These are phyloP conservation scores for Bipolaris sorokiniana DNA, from an alignment of 2,329 filamentous ascomycete species.

Conservation along the genomic window DNA sequence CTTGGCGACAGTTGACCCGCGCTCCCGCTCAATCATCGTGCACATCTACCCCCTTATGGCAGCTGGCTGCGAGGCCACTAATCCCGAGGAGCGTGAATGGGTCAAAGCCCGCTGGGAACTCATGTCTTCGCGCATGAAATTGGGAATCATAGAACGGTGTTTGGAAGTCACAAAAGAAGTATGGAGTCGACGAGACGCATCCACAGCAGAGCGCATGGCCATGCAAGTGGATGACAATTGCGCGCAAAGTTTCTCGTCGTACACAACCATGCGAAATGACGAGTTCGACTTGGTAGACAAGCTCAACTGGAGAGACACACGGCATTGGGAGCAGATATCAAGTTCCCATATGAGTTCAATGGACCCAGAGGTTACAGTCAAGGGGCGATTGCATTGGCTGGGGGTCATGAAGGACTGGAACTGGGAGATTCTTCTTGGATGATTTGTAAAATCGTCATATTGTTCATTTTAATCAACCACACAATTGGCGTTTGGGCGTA, in stretches of 20 bases:
- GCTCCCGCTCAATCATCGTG: slow-evolving; percentile 68
- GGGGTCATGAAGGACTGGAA: slow-evolving; percentile 74
- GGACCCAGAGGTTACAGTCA: slow-evolving; percentile 68
- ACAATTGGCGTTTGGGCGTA: not conserved
- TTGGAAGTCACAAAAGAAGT: slow-evolving; percentile 70
- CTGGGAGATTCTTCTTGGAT: slow-evolving; percentile 61
- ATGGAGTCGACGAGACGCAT: slow-evolving; percentile 67
- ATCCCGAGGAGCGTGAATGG: slow-evolving; percentile 67
- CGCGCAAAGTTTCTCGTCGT: slow-evolving; percentile 15
- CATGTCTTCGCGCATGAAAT: slow-evolving; percentile 67
- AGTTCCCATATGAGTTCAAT: slow-evolving; percentile 48
- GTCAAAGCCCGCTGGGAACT: slow-evolving; percentile 66
- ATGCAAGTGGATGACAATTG: slow-evolving; percentile 4
- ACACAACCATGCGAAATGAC: slow-evolving; percentile 30
- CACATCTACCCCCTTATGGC: slow-evolving; percentile 73
- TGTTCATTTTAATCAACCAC: not conserved
- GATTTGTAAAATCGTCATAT: not conserved
- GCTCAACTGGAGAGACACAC: slow-evolving; percentile 13
- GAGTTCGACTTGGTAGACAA: slow-evolving; percentile 8
- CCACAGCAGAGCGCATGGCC: slow-evolving; percentile 45
- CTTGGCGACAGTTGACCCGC: slow-evolving; percentile 67
- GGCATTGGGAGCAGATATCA: not conserved
- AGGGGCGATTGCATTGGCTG: slow-evolving; percentile 70
- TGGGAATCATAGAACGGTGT: slow-evolving; percentile 71
- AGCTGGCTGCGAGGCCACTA: slow-evolving; percentile 68